Base-by-base conservation (phyloP, 176 grass and related monocot species). In the Zizania latifolia region DNA sequence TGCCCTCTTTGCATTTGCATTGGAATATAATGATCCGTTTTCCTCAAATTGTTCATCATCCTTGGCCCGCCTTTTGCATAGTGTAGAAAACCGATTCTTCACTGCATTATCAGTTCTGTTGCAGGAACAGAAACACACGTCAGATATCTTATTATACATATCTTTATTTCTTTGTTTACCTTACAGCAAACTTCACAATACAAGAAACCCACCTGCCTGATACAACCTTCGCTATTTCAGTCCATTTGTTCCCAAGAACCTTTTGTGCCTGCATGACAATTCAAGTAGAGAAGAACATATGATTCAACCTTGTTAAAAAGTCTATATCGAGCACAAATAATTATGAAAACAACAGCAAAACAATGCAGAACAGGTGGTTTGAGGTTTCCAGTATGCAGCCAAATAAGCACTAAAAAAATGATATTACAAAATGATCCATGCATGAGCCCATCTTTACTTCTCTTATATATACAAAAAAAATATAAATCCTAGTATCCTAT, bases 161-260 rank as follows among this genome's bases (percentile, higher is more conserved):
- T 30, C 29, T 31, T 27, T 38, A 5, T 46, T n/a, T 50, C 22
- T 65, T 9, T 55, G 30, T 88, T 17, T 35, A 55, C 50, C 39
- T 40, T 50, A 22, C 61, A 72, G 40, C 22, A 71, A 43, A 68
- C 2, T 58, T 13, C 19, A 82, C 43, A 63, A 40, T 38, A 59
- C 39, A 58, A 87, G 61, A 73, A 48, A 66, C 86, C 17, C 80
- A 99, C 95, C 95, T 99, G 75, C 95, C 91, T 9, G 95, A 86
- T 12, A 99, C 91, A 54, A 99, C 89, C 58, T 99, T 99, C n/a
- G 91, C 92, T 62, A 99, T 99, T 77, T 99, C 95, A 80, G 95
- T 99, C 95, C 89, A 94, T 84, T 73, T 92, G 71, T 99, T 99
- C 40, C 95, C 95, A 39, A 94, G 80, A 84, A 90, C 65, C 78